Evolutionary conservation across 495 filamentous ascomycete species (phyloP), one percentile per base, ranked within the genome.

Genomic region (Podospora pseudocomata): DNA sequence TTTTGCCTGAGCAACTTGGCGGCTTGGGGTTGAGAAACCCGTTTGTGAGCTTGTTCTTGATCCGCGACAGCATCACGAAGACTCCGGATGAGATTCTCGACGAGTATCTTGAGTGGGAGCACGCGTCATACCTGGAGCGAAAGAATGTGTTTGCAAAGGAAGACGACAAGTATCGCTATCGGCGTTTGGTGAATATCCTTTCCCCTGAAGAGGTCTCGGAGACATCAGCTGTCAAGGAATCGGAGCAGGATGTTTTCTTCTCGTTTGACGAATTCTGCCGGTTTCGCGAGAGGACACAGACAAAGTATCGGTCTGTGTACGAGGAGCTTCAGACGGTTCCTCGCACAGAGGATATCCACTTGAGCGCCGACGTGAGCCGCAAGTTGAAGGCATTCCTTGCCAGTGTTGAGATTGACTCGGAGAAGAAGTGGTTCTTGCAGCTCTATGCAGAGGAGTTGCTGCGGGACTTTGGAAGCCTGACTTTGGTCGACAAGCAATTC

Each of bases 21-120:
- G 86, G 86, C 2, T 80, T 89, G 1, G 85, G 82, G 0, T 74
- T 89, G 2, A 77, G 80, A 20, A 87, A 86, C 68, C 87, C 87
- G 7, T 84, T 88, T 70, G 78, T 88, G 39, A 68, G 76, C 20
- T 44, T 77, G 28, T 71, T 74, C 64, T 72, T 81, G 23, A 72
- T 84, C 16, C 74, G 80, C 60, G 70, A 81, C 32, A 67, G 72
- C 5, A 65, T 79, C n/a, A 66, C 49, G 13, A 55, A 71, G 5
- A 74, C 77, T 5, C 78, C 81, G 4, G 68, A 68, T 0, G 71
- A 81, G 11, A 66, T 72, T 19, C 73, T 86, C 32, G 63, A 74
- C 3, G 79, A 59, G 6, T 68, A 80, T 55, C 71, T 84, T n/a
- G 66, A 79, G 7, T 19, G 72, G 0, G 84, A 86, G 60, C 68